phyloP scores from a whole-genome alignment of 176 grass and related monocot species.

The Lolium perenne region DNA sequence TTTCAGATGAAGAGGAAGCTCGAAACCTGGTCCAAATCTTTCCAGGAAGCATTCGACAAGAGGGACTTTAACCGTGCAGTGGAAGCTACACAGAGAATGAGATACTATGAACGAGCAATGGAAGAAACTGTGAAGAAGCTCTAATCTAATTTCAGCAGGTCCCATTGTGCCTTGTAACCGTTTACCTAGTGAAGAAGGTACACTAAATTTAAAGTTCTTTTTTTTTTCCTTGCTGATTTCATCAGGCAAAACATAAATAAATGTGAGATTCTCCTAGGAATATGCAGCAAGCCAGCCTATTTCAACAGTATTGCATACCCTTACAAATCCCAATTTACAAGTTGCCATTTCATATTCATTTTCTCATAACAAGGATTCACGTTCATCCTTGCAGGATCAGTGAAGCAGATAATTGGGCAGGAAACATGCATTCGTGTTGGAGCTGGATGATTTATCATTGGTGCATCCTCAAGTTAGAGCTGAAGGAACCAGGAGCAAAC shows the following conservation, averaged over 20 bases:
- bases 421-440: not conserved
- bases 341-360: not conserved
- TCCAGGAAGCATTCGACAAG: constrained; percentile 62
- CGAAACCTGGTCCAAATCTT: constrained; percentile 59
- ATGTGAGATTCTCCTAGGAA: not conserved
- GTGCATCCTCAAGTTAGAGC: not conserved
- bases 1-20: constrained; percentile 68
- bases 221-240: not conserved
- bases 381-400: not conserved
- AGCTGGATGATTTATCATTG: not conserved
- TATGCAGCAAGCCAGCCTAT: not conserved
- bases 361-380: not conserved
- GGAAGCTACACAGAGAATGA: constrained; percentile 80
- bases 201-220: not conserved
- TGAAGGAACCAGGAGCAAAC: not conserved
- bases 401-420: not conserved
- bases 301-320: not conserved
- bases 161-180: no score
- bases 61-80: constrained; percentile 62
- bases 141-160: constrained; percentile 28
- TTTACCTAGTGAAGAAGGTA: not conserved
- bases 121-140: constrained; percentile 91
- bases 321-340: not conserved
- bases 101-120: constrained; percentile 78
- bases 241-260: not conserved